A percentile compares a stretch with the other conserved stretches of the same genome.
Evolutionary conservation across 768 basidiomycete genomes (phyloP).

Genomic region (Tulasnella sp.): DNA sequence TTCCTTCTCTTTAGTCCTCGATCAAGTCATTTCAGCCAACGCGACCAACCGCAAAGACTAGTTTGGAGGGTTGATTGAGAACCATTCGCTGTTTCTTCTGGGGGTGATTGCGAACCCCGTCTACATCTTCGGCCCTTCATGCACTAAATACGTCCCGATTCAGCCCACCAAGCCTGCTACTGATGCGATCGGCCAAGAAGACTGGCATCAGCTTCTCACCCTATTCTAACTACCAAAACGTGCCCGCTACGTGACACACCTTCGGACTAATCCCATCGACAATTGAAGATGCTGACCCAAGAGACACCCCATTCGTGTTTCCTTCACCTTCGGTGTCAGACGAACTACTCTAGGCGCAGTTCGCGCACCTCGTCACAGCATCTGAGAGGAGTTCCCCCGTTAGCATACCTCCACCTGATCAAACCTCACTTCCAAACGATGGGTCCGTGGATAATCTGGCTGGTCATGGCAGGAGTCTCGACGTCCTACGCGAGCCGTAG

Average conservation of each 20-base stretch:
- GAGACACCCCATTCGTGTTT: too few species aligned
- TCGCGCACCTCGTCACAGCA: slow-evolving; percentile 15
- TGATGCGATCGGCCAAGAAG: slow-evolving; percentile 26
- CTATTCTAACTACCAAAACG: slow-evolving; percentile 13
- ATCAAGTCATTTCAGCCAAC: slow-evolving; percentile 25
- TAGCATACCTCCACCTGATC: slow-evolving; percentile 25
- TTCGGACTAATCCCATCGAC: too few species aligned
- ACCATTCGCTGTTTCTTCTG: slow-evolving; percentile 28
- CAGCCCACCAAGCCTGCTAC: slow-evolving; percentile 23
- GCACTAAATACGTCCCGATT: neutral
- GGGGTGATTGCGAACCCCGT: neutral
- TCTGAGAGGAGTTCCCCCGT: slow-evolving; percentile 20
- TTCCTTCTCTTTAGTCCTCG: slow-evolving; percentile 21
- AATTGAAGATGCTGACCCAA: too few species aligned
- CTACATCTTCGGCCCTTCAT: neutral
- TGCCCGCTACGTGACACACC: too few species aligned
- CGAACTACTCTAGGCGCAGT: slow-evolving; percentile 18
- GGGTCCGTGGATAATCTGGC: neutral
- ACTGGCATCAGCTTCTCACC: slow-evolving; percentile 27
- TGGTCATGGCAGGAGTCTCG: neutral
- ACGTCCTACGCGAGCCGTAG: neutral
- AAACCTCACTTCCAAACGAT: slow-evolving; percentile 12
- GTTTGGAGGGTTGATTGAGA: slow-evolving; percentile 32
- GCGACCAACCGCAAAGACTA: slow-evolving; percentile 28
- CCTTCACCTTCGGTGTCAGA: too few species aligned